Base-by-base conservation (phyloP, 31 red algal genomes). In the Endocladia muricata region DNA sequence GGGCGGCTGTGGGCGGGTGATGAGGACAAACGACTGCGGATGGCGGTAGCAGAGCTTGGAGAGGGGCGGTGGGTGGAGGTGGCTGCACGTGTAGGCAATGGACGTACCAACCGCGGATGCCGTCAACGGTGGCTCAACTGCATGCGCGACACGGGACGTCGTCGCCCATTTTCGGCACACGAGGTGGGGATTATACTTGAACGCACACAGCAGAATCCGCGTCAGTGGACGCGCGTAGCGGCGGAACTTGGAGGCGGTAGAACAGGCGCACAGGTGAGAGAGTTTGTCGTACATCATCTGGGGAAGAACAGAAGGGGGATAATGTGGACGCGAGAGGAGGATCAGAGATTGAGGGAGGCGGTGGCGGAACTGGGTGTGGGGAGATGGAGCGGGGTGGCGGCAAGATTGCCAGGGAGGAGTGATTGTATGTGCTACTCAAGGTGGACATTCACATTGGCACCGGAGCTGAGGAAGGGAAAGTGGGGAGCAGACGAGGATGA, bases 221-320 rank as follows among this genome's bases (percentile, higher is more conserved):
- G 37, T 19, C 71, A 75, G 42, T 75, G 71, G 71, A 57, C 71
- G 15, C 3, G 9, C 36, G 42, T 75, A n/a, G 71, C 71, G 25
- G 15, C 34, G 0, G 0, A 33, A 2, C 49, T 75, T 21, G 49
- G 42, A 6, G 21, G 32, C 2, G 29, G 49, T 28, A 44, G 51
- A 25, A 57, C 71, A 55, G 44, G 33, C 49, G 26, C 19, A 7
- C 71, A 75, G 49, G 47, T 75, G 23, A 44, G 71, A 21, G 71
- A 75, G 3, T 15, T 75, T 19, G 0, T 47, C 7, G 44, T 51
- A 17, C 32, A 58, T 9, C 48, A 52, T n/a, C 25, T 55, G 3
- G 42, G 42, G 29, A 9, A 21, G n/a, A 35, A 44, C 3, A 13
- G 25, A 3, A 55, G 11, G 17, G 32, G 11, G 13, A 28, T 21